phyloP scores from a whole-genome alignment of 2,329 filamentous ascomycete genomes.

The Exophiala calicioides region DNA sequence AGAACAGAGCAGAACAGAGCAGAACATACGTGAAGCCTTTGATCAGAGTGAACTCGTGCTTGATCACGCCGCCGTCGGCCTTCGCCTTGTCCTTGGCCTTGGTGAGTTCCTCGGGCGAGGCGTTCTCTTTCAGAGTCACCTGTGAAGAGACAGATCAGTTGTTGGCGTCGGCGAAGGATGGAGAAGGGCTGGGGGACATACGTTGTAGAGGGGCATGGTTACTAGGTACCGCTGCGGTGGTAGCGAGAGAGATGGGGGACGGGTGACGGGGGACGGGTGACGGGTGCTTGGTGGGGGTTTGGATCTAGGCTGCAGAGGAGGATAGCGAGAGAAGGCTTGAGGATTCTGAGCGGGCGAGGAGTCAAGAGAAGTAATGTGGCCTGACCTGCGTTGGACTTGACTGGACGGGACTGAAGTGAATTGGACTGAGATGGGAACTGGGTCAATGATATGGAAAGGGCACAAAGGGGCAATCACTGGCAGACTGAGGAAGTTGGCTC shows the following conservation, averaged over 20 bases:
- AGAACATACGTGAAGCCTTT: slow-evolving; percentile 84
- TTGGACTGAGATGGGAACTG: neutral
- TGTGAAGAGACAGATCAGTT: slow-evolving; percentile 44
- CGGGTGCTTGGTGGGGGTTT: no score
- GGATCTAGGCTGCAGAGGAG: no score
- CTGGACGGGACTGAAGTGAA: neutral
- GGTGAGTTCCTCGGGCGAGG: slow-evolving; percentile 65
- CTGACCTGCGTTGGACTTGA: neutral
- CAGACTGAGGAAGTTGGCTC: no score
- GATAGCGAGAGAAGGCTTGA: neutral
- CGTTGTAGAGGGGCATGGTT: slow-evolving; percentile 46
- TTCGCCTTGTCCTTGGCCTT: slow-evolving; percentile 72
- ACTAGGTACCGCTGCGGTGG: no score
- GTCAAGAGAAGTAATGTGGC: neutral
- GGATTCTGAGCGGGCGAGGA: neutral
- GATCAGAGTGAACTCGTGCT: slow-evolving; percentile 80
- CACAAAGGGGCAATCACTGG: no score
- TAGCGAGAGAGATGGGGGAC: slow-evolving; percentile 2
- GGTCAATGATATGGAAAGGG: no score
- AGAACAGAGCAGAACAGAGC: no score
- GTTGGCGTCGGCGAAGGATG: slow-evolving; percentile 3
- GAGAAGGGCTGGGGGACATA: slow-evolving; percentile 27
- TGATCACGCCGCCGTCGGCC: slow-evolving; percentile 80
- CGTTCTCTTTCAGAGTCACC: slow-evolving; percentile 77
- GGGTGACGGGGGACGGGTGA: no score